Percentiles rank a stretch among this genome's conserved stretches.
Evolutionary conservation across 2,329 filamentous ascomycete species (phyloP).

Genomic region (Botrytis sinoallii): DNA sequence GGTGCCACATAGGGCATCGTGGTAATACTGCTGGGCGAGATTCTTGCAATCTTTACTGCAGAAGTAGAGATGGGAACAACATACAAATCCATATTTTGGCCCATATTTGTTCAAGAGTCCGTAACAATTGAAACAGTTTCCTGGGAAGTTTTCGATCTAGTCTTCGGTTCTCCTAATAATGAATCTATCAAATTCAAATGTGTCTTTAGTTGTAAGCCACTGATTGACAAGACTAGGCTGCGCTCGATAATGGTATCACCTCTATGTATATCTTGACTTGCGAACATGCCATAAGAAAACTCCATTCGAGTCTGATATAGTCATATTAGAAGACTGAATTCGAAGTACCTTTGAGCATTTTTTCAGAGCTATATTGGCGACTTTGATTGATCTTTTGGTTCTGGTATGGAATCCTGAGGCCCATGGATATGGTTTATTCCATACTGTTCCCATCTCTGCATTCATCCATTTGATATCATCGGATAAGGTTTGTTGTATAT

Average conservation of each 20-base stretch:
- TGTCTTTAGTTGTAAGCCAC: neutral
- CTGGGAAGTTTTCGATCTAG: neutral
- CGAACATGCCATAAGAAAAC: slow-evolving; percentile 11
- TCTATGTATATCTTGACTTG: slow-evolving; percentile 4
- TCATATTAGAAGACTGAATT: neutral
- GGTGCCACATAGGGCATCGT: slow-evolving; percentile 5
- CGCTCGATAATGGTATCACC: neutral
- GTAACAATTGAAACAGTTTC: neutral
- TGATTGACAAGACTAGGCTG: too few relatives aligned
- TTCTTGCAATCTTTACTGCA: slow-evolving; percentile 12
- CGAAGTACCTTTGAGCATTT: neutral
- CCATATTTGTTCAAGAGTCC: neutral
- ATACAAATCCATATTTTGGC: neutral
- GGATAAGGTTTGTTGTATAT: neutral
- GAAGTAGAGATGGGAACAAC: slow-evolving; percentile 12
- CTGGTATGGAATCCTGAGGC: neutral
- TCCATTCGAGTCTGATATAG: neutral
- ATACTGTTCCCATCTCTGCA: neutral
- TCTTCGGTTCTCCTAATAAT: neutral
- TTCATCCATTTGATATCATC: neutral
- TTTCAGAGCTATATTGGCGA: neutral
- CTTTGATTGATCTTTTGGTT: neutral
- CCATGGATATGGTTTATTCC: neutral
- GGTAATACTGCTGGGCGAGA: slow-evolving; percentile 8
- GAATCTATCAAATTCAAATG: neutral